Base-by-base conservation (phyloP, 768 basidiomycete species). In the Russula brevipes region DNA sequence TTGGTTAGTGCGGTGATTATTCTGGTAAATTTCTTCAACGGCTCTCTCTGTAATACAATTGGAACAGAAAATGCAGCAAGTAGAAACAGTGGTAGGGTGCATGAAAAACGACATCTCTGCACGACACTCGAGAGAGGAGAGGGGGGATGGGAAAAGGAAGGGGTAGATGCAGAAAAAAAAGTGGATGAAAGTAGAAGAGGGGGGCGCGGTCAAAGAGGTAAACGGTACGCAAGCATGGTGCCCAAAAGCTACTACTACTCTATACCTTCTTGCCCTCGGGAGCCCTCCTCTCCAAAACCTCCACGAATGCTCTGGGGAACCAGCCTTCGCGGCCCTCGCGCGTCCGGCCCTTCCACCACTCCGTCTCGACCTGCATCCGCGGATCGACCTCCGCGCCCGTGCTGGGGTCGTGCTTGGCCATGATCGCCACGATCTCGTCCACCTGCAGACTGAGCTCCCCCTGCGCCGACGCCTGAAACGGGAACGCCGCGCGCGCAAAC, bases 331-430 rank as follows among this genome's bases (percentile, higher is more conserved):
- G 80, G 0, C 95, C 95, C 67, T 97, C 94, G 61, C 95, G 80
- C 64, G 91, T 94, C 51, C 95, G 81, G 1, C 95, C 95, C 73
- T 85, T 87, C 94, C 94, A 98, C 95, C 95, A 98, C 61, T 94
- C 94, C 5, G 80, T 83, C 60, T 79, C 72, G 19, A 86, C 76
- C 65, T 83, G 81, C 53, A 81, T 66, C 30, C 87, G 76, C 2
- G 86, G 84, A 66, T 89, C 85, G 5, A 88, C 85, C 61, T 87
- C 87, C 61, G 73, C 75, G 0, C 89, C 89, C 0, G 85, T 88
- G 12, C 78, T 73, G 0, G 86, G 87, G 67, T 89, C 89, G 49
- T 89, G 72, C 72, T 90, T 91, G 50, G 83, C 89, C 74, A 92
- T 85, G 51, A 98, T 85, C 1, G 96, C 96, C 3, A 98, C 90